Percentiles rank a stretch among this genome's conserved stretches.
phyloP scores from a whole-genome alignment of 2,329 filamentous ascomycete genomes.

The Penicillium nordicum region DNA sequence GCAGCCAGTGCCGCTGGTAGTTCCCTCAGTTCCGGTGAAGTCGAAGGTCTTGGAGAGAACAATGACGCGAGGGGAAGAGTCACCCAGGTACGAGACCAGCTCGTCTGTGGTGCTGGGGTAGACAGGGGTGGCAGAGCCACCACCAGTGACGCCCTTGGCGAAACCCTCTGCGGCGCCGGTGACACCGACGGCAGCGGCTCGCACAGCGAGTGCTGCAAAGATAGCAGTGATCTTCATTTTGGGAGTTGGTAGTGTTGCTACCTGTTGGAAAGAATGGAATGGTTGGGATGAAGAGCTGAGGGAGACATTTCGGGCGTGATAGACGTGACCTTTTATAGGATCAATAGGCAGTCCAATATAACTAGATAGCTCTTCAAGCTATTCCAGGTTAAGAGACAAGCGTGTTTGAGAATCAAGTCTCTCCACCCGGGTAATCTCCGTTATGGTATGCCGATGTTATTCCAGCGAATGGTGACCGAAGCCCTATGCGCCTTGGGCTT shows the following conservation, averaged over 20 bases:
- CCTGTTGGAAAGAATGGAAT: not conserved
- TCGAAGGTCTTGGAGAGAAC: slow-evolving; percentile 38
- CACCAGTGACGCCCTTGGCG: slow-evolving; percentile 57
- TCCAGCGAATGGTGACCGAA: not conserved
- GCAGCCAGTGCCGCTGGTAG: slow-evolving; percentile 52
- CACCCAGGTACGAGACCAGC: slow-evolving; percentile 58
- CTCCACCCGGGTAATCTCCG: slow-evolving; percentile 2
- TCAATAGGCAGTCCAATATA: not conserved
- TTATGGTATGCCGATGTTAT: not conserved
- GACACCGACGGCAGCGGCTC: slow-evolving; percentile 23
- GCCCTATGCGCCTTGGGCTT: not conserved
- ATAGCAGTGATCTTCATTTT: slow-evolving; percentile 19
- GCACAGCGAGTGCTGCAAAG: slow-evolving; percentile 20
- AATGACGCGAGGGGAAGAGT: slow-evolving; percentile 54
- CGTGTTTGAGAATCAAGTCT: not conserved
- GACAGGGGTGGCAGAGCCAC: slow-evolving; percentile 53
- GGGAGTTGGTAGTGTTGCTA: not conserved
- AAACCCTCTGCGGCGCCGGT: slow-evolving; percentile 47
- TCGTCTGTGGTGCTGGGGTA: slow-evolving; percentile 54
- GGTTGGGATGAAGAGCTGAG: slow-evolving; percentile 1
- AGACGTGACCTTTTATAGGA: not conserved
- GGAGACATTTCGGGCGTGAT: not conserved
- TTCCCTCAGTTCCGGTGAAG: slow-evolving; percentile 55
- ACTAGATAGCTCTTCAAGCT: not conserved
- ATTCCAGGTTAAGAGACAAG: not conserved